A percentile compares a stretch with the other conserved stretches of the same genome.
These are phyloP conservation scores for Vigna unguiculata DNA, from an alignment of 306 rosid genomes.

Conservation along the genomic window DNA sequence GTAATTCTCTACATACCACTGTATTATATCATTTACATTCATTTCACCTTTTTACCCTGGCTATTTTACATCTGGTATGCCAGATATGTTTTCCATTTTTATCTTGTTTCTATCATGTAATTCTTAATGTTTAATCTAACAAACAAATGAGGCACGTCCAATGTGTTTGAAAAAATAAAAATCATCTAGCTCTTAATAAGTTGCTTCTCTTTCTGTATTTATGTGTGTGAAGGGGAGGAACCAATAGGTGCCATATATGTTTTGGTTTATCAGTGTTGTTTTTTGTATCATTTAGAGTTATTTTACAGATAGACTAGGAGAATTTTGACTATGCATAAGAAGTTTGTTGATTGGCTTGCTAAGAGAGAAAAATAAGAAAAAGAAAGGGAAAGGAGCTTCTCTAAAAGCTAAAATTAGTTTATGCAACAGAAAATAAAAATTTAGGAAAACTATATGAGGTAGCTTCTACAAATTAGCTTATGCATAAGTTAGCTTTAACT, in stretches of 20 bases:
- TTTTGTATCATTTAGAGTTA: no score
- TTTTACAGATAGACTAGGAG: neutral
- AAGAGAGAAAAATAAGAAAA: no score
- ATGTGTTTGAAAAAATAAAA: neutral
- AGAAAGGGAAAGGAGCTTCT: no score
- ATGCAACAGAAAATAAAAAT: no score
- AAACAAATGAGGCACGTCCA: conserved; percentile 7
- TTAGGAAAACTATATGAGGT: no score
- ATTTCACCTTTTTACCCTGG: neutral
- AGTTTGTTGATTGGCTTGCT: neutral
- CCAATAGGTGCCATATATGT: no score
- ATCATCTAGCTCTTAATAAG: neutral
- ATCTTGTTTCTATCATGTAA: conserved; percentile 13
- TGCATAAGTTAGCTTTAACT: no score
- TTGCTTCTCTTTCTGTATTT: neutral
- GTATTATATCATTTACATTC: conserved; percentile 24
- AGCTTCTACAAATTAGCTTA: no score
- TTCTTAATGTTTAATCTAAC: conserved; percentile 14
- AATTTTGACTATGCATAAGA: neutral
- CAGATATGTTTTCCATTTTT: conserved; percentile 8
- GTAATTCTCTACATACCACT: conserved; percentile 37
- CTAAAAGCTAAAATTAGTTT: no score
- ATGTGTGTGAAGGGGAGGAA: neutral
- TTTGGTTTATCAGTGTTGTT: neutral
- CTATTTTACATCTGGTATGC: conserved; percentile 26